Percentiles rank a stretch among this genome's conserved stretches.
phyloP scores from a whole-genome alignment of 2,329 filamentous ascomycete genomes.

The Parasarocladium wereldwijsianum region DNA sequence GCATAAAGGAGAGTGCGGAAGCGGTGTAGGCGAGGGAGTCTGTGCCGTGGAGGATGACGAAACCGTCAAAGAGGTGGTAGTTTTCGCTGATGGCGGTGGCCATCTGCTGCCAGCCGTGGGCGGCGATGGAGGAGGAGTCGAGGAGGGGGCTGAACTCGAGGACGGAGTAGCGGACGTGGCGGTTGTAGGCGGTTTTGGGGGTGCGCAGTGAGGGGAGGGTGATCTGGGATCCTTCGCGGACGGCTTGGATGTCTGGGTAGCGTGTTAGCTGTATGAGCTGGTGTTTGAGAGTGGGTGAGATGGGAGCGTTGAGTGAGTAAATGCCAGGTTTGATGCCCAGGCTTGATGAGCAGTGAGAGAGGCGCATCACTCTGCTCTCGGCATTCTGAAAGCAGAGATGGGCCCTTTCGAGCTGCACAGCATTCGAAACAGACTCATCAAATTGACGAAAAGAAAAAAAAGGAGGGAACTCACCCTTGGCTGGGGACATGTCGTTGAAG shows the following conservation, averaged over 20 bases:
- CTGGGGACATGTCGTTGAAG: slow-evolving; percentile 55
- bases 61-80: slow-evolving; percentile 79
- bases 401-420: too few species aligned
- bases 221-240: slow-evolving; percentile 31
- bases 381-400: too few species aligned
- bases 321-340: too few species aligned
- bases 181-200: slow-evolving; percentile 63
- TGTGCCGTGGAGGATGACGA: slow-evolving; percentile 82
- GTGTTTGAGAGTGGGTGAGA: not conserved
- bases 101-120: slow-evolving; percentile 74
- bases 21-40: slow-evolving; percentile 83
- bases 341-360: too few species aligned
- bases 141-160: slow-evolving; percentile 74
- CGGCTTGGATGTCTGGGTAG: slow-evolving; percentile 28
- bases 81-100: slow-evolving; percentile 67
- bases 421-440: too few species aligned
- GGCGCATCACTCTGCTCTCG: too few species aligned
- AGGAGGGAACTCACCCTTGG: slow-evolving; percentile 12
- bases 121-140: slow-evolving; percentile 82
- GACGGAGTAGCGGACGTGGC: slow-evolving; percentile 70
- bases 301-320: not conserved
- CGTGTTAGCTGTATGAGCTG: not conserved
- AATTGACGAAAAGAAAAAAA: not conserved
- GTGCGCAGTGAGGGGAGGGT: slow-evolving; percentile 59
- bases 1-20: slow-evolving; percentile 85